phyloP scores from a whole-genome alignment of 2,329 filamentous ascomycete species.

The Tolypocladium ovalisporum region DNA sequence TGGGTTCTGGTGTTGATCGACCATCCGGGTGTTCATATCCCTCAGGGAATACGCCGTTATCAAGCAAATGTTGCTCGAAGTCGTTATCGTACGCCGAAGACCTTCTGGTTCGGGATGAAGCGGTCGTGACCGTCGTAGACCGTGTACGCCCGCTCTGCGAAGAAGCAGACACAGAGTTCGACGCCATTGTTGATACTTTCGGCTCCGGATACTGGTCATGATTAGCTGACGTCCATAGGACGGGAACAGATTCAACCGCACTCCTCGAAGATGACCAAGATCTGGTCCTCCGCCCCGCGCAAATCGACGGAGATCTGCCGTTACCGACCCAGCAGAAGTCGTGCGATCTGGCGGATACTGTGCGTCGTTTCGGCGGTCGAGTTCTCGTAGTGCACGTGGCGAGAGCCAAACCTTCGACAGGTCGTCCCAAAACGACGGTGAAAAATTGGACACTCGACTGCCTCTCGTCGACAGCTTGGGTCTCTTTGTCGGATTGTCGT shows the following conservation, averaged over 20 bases:
- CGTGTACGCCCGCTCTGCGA: not conserved
- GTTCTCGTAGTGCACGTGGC: conserved; percentile 14
- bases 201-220: not conserved
- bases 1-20: not conserved
- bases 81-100: conserved; percentile 3
- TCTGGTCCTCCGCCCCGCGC: not conserved
- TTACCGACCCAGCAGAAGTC: too few species aligned
- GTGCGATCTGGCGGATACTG: not conserved
- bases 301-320: not conserved
- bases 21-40: conserved; percentile 1
- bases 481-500: not conserved
- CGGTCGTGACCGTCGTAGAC: not conserved
- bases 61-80: conserved; percentile 4
- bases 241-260: not conserved
- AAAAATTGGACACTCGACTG: conserved; percentile 4
- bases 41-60: conserved; percentile 2
- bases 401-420: conserved; percentile 16
- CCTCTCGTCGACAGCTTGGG: too few species aligned
- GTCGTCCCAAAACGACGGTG: conserved; percentile 16
- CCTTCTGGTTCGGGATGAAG: not conserved
- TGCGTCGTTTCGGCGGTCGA: conserved; percentile 11
- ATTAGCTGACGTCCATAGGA: too few species aligned
- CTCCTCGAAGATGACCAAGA: not conserved
- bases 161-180: not conserved
- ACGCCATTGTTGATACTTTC: not conserved